phyloP scores from a whole-genome alignment of 2,329 filamentous ascomycete species.

The Hypoxylon sp. region DNA sequence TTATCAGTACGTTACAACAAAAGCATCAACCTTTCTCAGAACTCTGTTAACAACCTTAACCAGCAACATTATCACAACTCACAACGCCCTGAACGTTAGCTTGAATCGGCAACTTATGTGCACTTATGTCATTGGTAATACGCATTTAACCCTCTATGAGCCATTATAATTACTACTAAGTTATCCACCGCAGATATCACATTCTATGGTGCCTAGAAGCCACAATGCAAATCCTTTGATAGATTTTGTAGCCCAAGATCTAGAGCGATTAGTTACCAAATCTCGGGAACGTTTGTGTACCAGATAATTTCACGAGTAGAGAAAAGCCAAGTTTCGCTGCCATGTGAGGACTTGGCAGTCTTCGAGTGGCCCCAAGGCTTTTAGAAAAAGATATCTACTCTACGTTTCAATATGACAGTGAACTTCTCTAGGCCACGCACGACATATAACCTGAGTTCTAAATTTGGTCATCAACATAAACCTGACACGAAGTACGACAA shows the following conservation, averaged over 20 bases:
- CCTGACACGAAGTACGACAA: not conserved
- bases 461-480: not conserved
- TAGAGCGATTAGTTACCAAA: not conserved
- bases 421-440: not conserved
- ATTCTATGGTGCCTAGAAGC: not conserved
- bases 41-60: constrained; percentile 15
- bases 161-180: not conserved
- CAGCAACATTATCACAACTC: constrained; percentile 20
- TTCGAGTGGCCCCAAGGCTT: not conserved
- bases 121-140: not conserved
- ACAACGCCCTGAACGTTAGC: not conserved
- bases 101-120: not conserved
- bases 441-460: not conserved
- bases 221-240: not conserved
- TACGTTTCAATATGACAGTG: not conserved
- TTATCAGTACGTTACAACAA: constrained; percentile 12
- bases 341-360: not conserved
- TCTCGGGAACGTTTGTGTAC: not conserved
- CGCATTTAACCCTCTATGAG: not conserved
- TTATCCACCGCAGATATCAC: not conserved
- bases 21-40: constrained; percentile 5
- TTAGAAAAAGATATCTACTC: not conserved
- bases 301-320: not conserved
- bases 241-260: not conserved
- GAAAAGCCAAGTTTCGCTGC: not conserved